Conservation (phyloP, 106 monocot species). For the Ottelia alismoides region DNA sequence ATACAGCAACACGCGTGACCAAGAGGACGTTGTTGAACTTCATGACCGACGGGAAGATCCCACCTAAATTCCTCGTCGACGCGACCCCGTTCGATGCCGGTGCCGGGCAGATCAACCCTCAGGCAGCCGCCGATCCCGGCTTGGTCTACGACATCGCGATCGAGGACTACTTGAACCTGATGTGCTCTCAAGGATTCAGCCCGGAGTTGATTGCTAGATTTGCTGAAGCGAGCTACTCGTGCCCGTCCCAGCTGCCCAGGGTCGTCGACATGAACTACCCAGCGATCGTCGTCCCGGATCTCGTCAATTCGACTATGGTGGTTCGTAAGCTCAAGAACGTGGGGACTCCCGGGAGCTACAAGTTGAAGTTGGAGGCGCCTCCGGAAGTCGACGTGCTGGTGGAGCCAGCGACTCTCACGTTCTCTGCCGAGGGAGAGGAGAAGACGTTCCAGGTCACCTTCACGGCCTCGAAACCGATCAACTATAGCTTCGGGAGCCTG, state of each 20-base stretch:
- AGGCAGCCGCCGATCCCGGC: slow-evolving; percentile 35
- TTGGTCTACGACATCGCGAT: slow-evolving; percentile 31
- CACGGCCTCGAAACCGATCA: not conserved
- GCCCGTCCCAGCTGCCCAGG: not conserved
- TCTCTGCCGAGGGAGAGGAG: slow-evolving; percentile 20
- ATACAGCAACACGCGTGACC: no score
- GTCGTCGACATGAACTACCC: slow-evolving; percentile 5
- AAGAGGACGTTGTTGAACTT: no score
- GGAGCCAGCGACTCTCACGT: slow-evolving; percentile 15
- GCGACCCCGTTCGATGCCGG: slow-evolving; percentile 15
- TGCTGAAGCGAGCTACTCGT: not conserved
- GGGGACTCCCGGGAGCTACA: slow-evolving; percentile 33
- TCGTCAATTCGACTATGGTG: slow-evolving; percentile 5
- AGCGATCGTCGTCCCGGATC: slow-evolving; percentile 6
- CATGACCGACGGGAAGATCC: no score
- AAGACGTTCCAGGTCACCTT: slow-evolving; percentile 26
- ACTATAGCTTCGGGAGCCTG: slow-evolving; percentile 2
- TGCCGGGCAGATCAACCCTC: slow-evolving; percentile 27
- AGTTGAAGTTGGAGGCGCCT: slow-evolving; percentile 5
- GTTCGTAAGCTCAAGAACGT: slow-evolving; percentile 46
- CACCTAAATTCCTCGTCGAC: no score
- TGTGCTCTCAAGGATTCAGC: slow-evolving; percentile 33
- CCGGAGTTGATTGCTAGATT: slow-evolving; percentile 11
- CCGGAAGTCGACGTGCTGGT: slow-evolving; percentile 23
- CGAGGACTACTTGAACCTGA: slow-evolving; percentile 32